A percentile compares a stretch with the other conserved stretches of the same genome.
Conservation (phyloP, 306 rosid species). For the Dryas drummondii region DNA sequence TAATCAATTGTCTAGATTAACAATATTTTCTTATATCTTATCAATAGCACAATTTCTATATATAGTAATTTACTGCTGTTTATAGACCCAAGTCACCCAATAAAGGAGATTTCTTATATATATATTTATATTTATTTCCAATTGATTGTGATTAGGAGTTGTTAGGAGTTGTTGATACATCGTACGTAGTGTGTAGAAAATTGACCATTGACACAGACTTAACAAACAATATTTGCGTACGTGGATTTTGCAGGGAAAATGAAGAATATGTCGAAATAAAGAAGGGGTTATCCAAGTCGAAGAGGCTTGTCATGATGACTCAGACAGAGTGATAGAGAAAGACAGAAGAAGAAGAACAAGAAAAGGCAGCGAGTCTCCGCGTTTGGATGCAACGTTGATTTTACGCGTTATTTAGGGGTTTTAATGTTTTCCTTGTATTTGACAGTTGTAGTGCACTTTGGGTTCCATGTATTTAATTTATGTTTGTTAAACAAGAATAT, state of each 20-base stretch:
- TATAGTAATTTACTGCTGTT: background rate
- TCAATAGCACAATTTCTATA: too few species aligned
- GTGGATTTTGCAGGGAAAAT: slow-evolving; percentile 30
- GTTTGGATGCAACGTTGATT: slow-evolving; percentile 8
- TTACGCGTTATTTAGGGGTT: background rate
- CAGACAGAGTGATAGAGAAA: too few species aligned
- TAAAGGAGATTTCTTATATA: too few species aligned
- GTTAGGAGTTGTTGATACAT: too few species aligned
- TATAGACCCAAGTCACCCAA: too few species aligned
- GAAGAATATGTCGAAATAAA: slow-evolving; percentile 45
- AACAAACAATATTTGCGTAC: background rate
- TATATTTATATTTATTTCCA: background rate
- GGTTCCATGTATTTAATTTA: background rate
- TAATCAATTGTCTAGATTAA: too few species aligned
- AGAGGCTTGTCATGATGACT: background rate
- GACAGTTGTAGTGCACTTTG: slow-evolving; percentile 29
- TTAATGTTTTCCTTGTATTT: background rate
- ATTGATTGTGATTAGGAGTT: too few species aligned
- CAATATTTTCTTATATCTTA: too few species aligned
- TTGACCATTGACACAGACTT: background rate
- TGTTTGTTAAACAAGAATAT: background rate
- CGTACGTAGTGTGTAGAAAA: background rate
- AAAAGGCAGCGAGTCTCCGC: slow-evolving; percentile 27
- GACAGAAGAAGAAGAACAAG: slow-evolving; percentile 6
- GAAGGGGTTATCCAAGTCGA: slow-evolving; percentile 36